These are phyloP conservation scores for Penicillium canariense DNA, from an alignment of 495 filamentous ascomycete species.

Conservation along the genomic window DNA sequence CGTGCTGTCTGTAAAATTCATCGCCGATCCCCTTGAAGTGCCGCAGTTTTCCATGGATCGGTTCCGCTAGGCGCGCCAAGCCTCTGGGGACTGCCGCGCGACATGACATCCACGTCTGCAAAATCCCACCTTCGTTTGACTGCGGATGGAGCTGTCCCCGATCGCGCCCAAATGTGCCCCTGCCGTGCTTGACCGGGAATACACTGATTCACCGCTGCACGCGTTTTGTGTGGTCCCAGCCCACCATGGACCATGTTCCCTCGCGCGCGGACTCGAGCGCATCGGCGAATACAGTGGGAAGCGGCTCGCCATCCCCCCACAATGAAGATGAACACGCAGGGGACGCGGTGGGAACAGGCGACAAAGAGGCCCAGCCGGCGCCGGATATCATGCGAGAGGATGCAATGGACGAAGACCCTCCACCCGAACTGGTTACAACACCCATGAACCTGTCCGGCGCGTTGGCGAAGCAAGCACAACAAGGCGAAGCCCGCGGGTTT, in stretches of 20 bases:
- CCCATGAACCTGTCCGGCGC: conserved; percentile 27
- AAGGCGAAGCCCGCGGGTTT: conserved; percentile 6
- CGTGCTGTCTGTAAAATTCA: background rate
- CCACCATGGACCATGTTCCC: conserved; percentile 37
- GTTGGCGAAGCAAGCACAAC: conserved; percentile 25
- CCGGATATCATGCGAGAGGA: conserved; percentile 6
- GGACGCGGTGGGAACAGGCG: conserved; percentile 6
- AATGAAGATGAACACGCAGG: conserved; percentile 14
- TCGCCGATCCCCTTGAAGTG: no score
- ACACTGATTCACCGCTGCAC: conserved; percentile 2
- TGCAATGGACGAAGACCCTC: conserved; percentile 12
- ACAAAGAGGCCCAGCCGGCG: conserved; percentile 13
- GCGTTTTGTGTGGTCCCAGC: conserved; percentile 3
- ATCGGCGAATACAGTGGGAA: conserved; percentile 17
- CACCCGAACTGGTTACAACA: conserved; percentile 3
- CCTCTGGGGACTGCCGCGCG: conserved; percentile 3
- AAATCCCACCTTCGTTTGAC: conserved; percentile 3
- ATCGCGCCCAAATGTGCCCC: background rate
- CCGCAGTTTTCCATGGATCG: background rate
- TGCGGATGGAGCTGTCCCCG: conserved; percentile 1
- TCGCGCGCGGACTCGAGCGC: conserved; percentile 23
- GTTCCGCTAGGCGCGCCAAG: conserved; percentile 12
- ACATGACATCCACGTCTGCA: background rate
- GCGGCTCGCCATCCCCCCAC: conserved; percentile 11
- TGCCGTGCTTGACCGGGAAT: background rate